Evolutionary conservation across 2,329 filamentous ascomycete genomes (phyloP).

Genomic region (Cryphonectria naterciae): DNA sequence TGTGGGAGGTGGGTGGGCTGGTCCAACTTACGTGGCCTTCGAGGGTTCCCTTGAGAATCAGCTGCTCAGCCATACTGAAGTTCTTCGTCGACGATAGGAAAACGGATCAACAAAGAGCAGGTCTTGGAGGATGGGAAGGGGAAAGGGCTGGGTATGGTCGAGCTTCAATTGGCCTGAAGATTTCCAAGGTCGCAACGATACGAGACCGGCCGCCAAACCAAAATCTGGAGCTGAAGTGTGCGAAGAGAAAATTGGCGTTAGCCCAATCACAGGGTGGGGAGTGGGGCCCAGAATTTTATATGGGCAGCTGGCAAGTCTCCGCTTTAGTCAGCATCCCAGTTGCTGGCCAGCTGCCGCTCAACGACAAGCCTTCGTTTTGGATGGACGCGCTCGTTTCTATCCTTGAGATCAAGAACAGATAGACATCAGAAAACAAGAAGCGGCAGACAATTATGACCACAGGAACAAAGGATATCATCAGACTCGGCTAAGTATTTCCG

Average conservation of each 20-base stretch:
- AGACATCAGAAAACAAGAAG: not conserved
- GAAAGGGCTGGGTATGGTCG: constrained; percentile 37
- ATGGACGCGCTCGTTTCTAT: not conserved
- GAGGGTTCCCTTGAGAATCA: constrained; percentile 95
- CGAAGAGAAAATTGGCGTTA: constrained; percentile 40
- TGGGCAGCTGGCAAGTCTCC: constrained; percentile 9
- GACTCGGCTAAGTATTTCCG: not conserved
- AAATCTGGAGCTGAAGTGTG: constrained; percentile 50
- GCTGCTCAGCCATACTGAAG: constrained; percentile 82
- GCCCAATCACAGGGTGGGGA: constrained; percentile 11
- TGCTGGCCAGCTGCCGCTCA: constrained; percentile 14
- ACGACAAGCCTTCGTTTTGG: constrained; percentile 11
- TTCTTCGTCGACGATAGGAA: constrained; percentile 40
- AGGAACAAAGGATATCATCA: not conserved
- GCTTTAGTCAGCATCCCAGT: constrained; percentile 18
- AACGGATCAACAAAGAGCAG: constrained; percentile 41
- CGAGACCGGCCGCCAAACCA: constrained; percentile 36
- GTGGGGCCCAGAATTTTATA: not conserved
- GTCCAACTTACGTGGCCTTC: constrained; percentile 82
- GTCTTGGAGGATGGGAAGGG: constrained; percentile 39
- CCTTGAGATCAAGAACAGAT: not conserved
- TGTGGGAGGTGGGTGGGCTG: constrained; percentile 32
- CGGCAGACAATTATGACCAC: not conserved
- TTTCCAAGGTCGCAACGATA: constrained; percentile 34
- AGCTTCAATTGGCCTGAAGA: constrained; percentile 32